Evolutionary conservation across 441 rosid genomes (phyloP).

Genomic region (Biscutella laevigata): DNA sequence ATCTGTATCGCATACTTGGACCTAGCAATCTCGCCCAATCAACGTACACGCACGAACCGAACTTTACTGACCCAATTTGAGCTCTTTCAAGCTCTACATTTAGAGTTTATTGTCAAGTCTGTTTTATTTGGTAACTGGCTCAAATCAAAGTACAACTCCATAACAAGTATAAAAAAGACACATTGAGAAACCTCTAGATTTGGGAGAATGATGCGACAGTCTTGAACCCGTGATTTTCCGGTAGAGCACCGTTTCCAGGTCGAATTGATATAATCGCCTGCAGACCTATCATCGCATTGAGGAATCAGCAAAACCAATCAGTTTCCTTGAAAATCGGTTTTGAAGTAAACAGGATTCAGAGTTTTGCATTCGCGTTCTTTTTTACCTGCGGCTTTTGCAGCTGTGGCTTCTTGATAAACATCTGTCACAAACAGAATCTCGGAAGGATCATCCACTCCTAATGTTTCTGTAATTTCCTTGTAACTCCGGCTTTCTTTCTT

Average conservation of each 20-base stretch:
- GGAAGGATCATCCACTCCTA: constrained; percentile 76
- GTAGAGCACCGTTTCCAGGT: constrained; percentile 76
- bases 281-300: constrained; percentile 38
- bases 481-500: constrained; percentile 73
- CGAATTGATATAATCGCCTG: constrained; percentile 62
- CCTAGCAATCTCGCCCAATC: too few species aligned
- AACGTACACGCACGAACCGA: too few species aligned
- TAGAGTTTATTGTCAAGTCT: constrained; percentile 1
- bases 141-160: constrained; percentile 12
- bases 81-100: background rate
- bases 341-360: background rate
- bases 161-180: background rate
- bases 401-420: constrained; percentile 79
- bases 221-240: constrained; percentile 66
- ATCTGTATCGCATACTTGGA: too few species aligned
- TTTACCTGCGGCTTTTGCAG: constrained; percentile 81
- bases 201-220: constrained; percentile 60
- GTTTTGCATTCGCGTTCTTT: background rate
- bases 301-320: constrained; percentile 12
- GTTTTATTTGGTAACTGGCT: constrained; percentile 10
- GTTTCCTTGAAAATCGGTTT: background rate
- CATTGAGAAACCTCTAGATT: constrained; percentile 31
- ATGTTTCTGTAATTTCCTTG: constrained; percentile 53
- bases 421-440: constrained; percentile 75
- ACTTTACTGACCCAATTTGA: background rate